Conservation (phyloP, 768 basidiomycete genomes). For the Xerocomellus dryophilus region DNA sequence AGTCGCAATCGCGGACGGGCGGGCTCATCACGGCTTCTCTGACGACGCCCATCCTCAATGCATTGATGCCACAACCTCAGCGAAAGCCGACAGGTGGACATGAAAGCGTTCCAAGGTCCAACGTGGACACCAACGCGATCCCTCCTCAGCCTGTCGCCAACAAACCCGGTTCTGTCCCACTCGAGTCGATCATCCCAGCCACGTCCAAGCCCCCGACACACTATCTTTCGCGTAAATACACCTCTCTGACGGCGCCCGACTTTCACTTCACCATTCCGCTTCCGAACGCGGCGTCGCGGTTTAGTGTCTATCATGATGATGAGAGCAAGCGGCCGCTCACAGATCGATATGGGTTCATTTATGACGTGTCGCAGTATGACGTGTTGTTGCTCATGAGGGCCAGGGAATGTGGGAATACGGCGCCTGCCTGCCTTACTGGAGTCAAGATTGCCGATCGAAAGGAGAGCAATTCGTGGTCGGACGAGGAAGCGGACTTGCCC, state of each 20-base stretch:
- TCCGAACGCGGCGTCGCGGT: conserved; percentile 53
- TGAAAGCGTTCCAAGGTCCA: conserved; percentile 20
- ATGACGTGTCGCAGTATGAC: conserved; percentile 81
- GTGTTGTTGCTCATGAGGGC: conserved; percentile 71
- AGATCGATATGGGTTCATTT: conserved; percentile 89
- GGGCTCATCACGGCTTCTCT: conserved; percentile 41
- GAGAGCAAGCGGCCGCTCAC: conserved; percentile 61
- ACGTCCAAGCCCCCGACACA: conserved; percentile 81
- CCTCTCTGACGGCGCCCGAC: conserved; percentile 67
- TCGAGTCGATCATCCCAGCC: conserved; percentile 81
- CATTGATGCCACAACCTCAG: conserved; percentile 52
- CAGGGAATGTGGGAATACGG: conserved; percentile 66
- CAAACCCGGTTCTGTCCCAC: conserved; percentile 51
- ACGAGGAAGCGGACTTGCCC: conserved; percentile 49
- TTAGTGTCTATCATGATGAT: conserved; percentile 48
- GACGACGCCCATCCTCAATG: conserved; percentile 58
- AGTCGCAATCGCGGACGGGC: conserved; percentile 35
- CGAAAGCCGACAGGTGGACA: conserved; percentile 37
- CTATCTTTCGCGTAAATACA: conserved; percentile 72
- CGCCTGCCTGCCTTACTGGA: conserved; percentile 82
- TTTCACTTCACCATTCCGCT: conserved; percentile 71
- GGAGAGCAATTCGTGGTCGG: conserved; percentile 77
- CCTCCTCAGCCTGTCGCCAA: conserved; percentile 25
- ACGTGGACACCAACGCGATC: conserved; percentile 11
- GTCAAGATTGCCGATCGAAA: conserved; percentile 83